These are phyloP conservation scores for Perkinsela sp. DNA, from an alignment of 208 protist species.

Conservation along the genomic window DNA sequence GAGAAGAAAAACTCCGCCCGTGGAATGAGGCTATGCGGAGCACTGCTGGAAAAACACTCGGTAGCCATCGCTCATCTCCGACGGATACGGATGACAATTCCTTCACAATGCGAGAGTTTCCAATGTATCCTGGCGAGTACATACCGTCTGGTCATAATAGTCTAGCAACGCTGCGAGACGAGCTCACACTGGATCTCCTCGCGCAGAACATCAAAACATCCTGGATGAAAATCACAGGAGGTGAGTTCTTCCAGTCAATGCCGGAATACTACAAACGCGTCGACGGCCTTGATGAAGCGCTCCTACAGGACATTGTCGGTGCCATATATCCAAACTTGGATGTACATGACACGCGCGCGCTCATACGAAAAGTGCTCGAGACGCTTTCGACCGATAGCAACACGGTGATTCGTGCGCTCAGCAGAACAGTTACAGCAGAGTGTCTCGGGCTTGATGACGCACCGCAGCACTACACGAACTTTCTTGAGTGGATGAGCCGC, in stretches of 20 bases:
- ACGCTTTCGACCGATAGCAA: constrained; percentile 31
- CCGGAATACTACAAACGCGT: constrained; percentile 33
- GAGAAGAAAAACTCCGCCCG: constrained; percentile 33
- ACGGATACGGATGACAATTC: constrained; percentile 20
- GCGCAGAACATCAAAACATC: constrained; percentile 53
- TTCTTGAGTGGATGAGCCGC: constrained; percentile 60
- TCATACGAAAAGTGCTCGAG: constrained; percentile 41
- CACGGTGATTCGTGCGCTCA: constrained; percentile 24
- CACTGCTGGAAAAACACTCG: constrained; percentile 20
- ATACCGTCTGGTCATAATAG: constrained; percentile 48
- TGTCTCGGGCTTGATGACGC: constrained; percentile 46
- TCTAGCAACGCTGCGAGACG: constrained; percentile 42
- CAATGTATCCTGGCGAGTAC: constrained; percentile 66
- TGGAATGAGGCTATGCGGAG: constrained; percentile 23
- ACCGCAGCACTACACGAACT: constrained; percentile 60
- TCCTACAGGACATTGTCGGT: constrained; percentile 44
- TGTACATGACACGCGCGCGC: constrained; percentile 26
- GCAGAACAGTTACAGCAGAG: constrained; percentile 45
- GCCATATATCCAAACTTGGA: constrained; percentile 31
- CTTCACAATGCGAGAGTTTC: constrained; percentile 61
- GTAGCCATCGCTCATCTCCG: constrained; percentile 21
- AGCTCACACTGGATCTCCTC: constrained; percentile 35
- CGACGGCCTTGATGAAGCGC: constrained; percentile 33
- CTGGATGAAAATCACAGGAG: constrained; percentile 49
- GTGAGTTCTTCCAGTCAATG: constrained; percentile 33